These are phyloP conservation scores for Penicillium turbatum DNA, from an alignment of 495 filamentous ascomycete species.

Conservation along the genomic window DNA sequence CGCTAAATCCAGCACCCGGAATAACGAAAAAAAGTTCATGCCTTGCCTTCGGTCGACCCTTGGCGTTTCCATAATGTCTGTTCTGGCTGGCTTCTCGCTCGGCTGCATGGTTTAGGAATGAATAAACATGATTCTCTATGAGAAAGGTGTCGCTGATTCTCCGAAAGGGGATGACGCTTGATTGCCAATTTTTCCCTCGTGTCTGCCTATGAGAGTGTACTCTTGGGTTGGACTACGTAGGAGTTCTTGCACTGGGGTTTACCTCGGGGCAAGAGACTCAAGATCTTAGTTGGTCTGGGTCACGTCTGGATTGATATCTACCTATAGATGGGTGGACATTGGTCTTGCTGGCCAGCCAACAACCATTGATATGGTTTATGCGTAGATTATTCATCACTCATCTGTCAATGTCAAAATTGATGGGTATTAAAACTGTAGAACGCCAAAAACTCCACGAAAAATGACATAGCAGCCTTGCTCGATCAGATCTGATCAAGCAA, in stretches of 20 bases:
- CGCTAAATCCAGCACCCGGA: conserved; percentile 31
- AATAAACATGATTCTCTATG: conserved; percentile 54
- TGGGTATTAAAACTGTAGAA: conserved; percentile 24
- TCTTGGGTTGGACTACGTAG: conserved; percentile 20
- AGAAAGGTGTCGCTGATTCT: conserved; percentile 89
- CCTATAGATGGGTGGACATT: not conserved
- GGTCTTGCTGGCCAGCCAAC: conserved; percentile 7
- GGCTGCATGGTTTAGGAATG: conserved; percentile 46
- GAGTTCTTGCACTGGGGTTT: conserved; percentile 9
- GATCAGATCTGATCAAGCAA: conserved; percentile 35
- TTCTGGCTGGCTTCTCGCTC: conserved; percentile 20
- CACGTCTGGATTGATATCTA: conserved; percentile 3
- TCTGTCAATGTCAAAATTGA: conserved; percentile 14
- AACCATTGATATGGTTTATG: conserved; percentile 7
- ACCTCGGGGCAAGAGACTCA: conserved; percentile 6
- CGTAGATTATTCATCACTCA: conserved; percentile 15
- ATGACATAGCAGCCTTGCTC: conserved; percentile 7
- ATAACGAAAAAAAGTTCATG: conserved; percentile 29
- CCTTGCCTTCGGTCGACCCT: conserved; percentile 34
- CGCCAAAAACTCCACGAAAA: conserved; percentile 7
- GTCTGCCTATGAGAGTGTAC: conserved; percentile 16
- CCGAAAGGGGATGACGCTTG: conserved; percentile 72
- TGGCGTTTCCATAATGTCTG: conserved; percentile 29
- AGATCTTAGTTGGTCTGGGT: conserved; percentile 12
- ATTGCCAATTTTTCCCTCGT: conserved; percentile 69